Evolutionary conservation across 2,329 filamentous ascomycete species (phyloP), one percentile per base, ranked within the genome.

Genomic region (Rutstroemia sp.): DNA sequence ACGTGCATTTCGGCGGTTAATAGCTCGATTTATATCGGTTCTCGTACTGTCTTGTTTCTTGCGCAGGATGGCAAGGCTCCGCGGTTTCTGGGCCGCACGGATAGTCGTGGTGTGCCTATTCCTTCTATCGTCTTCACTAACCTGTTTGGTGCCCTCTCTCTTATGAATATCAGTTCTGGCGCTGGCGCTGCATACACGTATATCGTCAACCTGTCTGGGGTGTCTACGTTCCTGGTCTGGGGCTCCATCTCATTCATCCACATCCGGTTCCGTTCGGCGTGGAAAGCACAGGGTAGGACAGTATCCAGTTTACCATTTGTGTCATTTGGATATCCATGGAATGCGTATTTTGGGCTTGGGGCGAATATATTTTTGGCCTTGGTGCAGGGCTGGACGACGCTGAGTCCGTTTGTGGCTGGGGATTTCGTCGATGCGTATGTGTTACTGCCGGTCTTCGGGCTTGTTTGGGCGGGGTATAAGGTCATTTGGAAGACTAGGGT

Each of bases 11-110:
- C 79, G 0, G 86, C 87, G 17, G 80, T 86, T 63, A 92, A 92
- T 71, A 84, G 81, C 52, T 87, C 84, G 8, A 86, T 92, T 59
- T 92, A 91, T 69, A 88, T 92, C 62, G 83, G 83, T 46, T 88
- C 85, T 3, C 81, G 88, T 21, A 91, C 87, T 0, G 72, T 92
- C 1, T 73, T 91, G 0, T 90, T 83, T 73, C 88, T 92, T 82
- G 86, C 86, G 0, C 84, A 88, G 64, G 82, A 83, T 46, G 76
- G 81, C 48, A 89, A 88, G 69, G 88, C 88, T 0, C 88, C 88
- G 0, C 73, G 71, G 19, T 79, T 92, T 63, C 75, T 92, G 1
- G 85, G 84, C 44, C 81, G 79, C 69, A 89, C 87, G 2, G 82
- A 86, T 68, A 73, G 73, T 23, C 76, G 81, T 14, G 88, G 88